Evolutionary conservation across 2,329 filamentous ascomycete species (phyloP), one percentile per base, ranked within the genome.

Genomic region (Blumeriella jaapii): DNA sequence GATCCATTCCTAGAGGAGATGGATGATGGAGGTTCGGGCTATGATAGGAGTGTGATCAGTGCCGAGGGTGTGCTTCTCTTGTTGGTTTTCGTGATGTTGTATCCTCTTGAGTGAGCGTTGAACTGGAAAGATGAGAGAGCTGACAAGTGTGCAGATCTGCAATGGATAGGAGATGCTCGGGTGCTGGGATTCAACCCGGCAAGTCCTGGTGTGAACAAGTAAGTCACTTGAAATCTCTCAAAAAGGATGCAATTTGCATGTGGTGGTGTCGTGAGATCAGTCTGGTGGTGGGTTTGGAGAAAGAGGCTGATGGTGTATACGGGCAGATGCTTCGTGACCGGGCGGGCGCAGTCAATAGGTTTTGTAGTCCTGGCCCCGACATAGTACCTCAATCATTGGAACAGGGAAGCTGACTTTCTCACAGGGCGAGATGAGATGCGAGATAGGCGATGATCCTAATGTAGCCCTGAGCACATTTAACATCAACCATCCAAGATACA

Each of bases 311-410:
- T n/a, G n/a, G n/a, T n/a, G n/a, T n/a, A n/a, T n/a, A 3, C 7
- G 12, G n/a, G 6, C 13, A 45, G 42, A 20, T 45, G 40, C 19
- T 45, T 41, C 15, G 35, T 45, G 25, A 39, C 42, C 23, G 42
- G 38, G 11, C 15, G 20, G 6, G 38, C 34, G 3, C 11, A 26
- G 6, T 9, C 6, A 3, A 10, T 34, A 3, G 29, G 36, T 9
- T 40, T 32, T 43, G 40, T 43, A 19, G n/a, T n/a, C 13, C 10
- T 2, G n/a, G n/a, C n/a, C n/a, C n/a, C n/a, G n/a, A n/a, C n/a
- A n/a, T n/a, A n/a, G n/a, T n/a, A n/a, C n/a, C n/a, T n/a, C n/a
- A n/a, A n/a, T n/a, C n/a, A n/a, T n/a, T n/a, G n/a, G 5, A 3
- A 18, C 12, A 29, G 3, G 8, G 12, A 13, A 12, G 28, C 40